Percentiles rank a stretch among this genome's conserved stretches.
Conservation (phyloP, 163 green algal genomes). For the Prototheca cutis region DNA sequence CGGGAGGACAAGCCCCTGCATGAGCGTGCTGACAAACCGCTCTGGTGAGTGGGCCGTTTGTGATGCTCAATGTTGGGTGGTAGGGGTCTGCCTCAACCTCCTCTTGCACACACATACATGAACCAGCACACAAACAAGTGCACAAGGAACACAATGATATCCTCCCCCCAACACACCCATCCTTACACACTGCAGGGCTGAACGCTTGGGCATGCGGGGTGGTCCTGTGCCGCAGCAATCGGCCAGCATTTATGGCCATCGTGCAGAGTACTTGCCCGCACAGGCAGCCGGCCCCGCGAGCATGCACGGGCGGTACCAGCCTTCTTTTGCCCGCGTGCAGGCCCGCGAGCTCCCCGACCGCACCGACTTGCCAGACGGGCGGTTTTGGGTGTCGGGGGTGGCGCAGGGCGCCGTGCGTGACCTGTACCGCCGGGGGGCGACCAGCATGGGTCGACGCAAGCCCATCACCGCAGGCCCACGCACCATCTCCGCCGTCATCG, state of each 20-base stretch:
- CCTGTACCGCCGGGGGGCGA: constrained; percentile 21
- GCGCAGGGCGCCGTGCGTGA: constrained; percentile 25
- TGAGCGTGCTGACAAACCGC: constrained; percentile 8
- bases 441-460: constrained; percentile 22
- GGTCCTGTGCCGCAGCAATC: constrained; percentile 13
- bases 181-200: constrained; percentile 3
- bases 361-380: constrained; percentile 23
- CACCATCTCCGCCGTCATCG: constrained; percentile 18
- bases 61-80: neutral
- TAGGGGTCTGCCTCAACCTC: too few relatives aligned
- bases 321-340: constrained; percentile 15
- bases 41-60: neutral
- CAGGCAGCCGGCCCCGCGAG: neutral
- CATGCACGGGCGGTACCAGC: constrained; percentile 28
- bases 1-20: constrained; percentile 8
- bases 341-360: constrained; percentile 27
- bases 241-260: constrained; percentile 25
- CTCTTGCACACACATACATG: too few relatives aligned
- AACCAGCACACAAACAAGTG: too few relatives aligned
- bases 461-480: constrained; percentile 23
- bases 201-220: constrained; percentile 22
- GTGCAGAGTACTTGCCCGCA: constrained; percentile 23
- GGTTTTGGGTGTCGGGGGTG: constrained; percentile 30
- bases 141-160: too few relatives aligned
- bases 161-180: neutral